Conservation (phyloP, 1,284 basidiomycete species). For the Ceratobasidium sp. region DNA sequence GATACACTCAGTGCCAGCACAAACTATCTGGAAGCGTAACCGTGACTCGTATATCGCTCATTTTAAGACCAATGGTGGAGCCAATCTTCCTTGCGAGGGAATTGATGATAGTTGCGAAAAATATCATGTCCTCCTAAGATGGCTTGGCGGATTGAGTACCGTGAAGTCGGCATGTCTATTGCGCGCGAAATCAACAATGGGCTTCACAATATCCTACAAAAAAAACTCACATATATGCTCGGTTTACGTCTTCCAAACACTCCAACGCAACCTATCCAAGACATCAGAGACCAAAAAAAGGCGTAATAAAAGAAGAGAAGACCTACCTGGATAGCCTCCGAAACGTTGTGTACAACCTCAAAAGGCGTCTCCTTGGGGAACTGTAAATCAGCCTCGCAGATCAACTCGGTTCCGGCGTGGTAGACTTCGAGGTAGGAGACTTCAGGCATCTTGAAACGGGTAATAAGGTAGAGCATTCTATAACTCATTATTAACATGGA, state of each 20-base stretch:
- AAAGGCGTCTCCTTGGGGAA: constrained; percentile 36
- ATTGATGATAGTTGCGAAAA: too few relatives aligned
- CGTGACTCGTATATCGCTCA: too few relatives aligned
- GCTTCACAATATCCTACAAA: neutral
- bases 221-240: constrained; percentile 31
- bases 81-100: too few relatives aligned
- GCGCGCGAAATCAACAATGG: neutral
- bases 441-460: constrained; percentile 31
- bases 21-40: too few relatives aligned
- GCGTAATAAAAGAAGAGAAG: too few relatives aligned
- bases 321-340: constrained; percentile 35
- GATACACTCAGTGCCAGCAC: neutral
- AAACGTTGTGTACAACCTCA: constrained; percentile 39
- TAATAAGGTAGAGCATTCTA: constrained; percentile 38
- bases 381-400: constrained; percentile 36
- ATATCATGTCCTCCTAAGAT: constrained; percentile 3
- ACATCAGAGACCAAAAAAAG: neutral
- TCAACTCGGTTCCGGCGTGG: constrained; percentile 32
- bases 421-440: constrained; percentile 43
- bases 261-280: constrained; percentile 41
- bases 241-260: constrained; percentile 35
- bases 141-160: constrained; percentile 35
- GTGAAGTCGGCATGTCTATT: constrained; percentile 38
- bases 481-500: neutral
- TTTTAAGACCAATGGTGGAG: neutral